A percentile compares a stretch with the other conserved stretches of the same genome.
phyloP scores from a whole-genome alignment of 2,329 filamentous ascomycete species.

The Boeremia lycopersici region DNA sequence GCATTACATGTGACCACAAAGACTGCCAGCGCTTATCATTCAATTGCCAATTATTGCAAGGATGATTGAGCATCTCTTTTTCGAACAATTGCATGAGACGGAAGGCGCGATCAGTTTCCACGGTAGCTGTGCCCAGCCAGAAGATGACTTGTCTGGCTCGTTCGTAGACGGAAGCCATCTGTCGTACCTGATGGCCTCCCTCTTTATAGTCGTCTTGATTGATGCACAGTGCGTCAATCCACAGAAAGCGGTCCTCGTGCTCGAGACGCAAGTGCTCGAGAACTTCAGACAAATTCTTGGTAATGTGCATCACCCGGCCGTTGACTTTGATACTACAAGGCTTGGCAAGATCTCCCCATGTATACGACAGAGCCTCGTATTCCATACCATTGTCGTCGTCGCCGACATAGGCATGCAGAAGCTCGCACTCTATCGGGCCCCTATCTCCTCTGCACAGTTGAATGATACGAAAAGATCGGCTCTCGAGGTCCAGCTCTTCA shows the following conservation, averaged over 20 bases:
- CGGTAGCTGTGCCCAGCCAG: constrained; percentile 33
- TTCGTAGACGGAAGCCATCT: constrained; percentile 35
- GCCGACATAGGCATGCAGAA: background rate
- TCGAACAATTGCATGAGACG: constrained; percentile 7
- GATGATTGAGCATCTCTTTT: constrained; percentile 1
- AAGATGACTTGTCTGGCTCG: constrained; percentile 30
- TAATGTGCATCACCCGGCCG: constrained; percentile 3
- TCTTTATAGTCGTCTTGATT: constrained; percentile 31
- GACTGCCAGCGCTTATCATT: constrained; percentile 11
- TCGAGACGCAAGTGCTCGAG: constrained; percentile 15
- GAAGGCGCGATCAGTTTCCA: constrained; percentile 13
- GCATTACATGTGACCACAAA: background rate
- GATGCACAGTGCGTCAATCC: constrained; percentile 40
- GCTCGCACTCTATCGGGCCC: background rate
- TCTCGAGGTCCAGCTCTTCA: background rate
- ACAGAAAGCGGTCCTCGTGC: constrained; percentile 22
- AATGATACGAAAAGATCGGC: background rate
- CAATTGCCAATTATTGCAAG: constrained; percentile 13
- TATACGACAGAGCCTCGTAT: constrained; percentile 31
- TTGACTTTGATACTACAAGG: constrained; percentile 10
- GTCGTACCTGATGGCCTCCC: constrained; percentile 31
- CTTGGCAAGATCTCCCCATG: constrained; percentile 21
- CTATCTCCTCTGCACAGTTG: background rate
- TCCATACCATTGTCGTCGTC: background rate
- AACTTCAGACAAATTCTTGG: constrained; percentile 21